Base-by-base conservation (phyloP, 2,329 filamentous ascomycete species). In the Alternaria arbusti region DNA sequence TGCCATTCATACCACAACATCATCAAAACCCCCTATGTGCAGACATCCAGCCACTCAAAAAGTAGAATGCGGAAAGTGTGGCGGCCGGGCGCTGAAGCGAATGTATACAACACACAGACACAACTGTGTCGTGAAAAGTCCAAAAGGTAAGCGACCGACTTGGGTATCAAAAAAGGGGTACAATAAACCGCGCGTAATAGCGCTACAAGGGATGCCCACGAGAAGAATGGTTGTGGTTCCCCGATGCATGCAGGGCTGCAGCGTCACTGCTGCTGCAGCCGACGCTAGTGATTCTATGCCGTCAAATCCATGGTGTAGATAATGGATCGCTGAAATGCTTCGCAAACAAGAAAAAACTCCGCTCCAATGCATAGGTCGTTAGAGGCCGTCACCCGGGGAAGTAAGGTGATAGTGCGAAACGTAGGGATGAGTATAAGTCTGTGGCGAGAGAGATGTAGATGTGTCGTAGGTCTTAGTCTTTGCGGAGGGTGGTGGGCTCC, bases 311-410 rank as follows among this genome's bases (percentile, higher is more conserved):
- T 54, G 43, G 43, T 49, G 36, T 36, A 43, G 13, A 49, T 56
- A 65, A 68, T 69, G 64, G 68, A 61, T 71, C 74, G 74, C 76
- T 78, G 71, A 70, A 79, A 78, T 78, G 75, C 76, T 77, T 66
- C 69, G 70, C 61, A 68, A 73, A 73, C 59, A 71, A 71, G 69
- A 76, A 78, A 78, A 40, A 77, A 75, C 74, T 75, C 74, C 66
- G 71, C 60, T 65, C 59, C 66, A 69, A 79, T 79, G 77, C 77
- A 77, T 79, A 66, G 76, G 64, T 79, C 77, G 67, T 40, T 79
- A 78, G 70, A 71, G 70, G 70, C 73, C 70, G 73, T 76, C 65
- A 72, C 69, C 71, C 51, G 54, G 49, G 30, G 64, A 51, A 45
- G 49, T 60, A 52, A 60, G 67, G 68, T 68, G 66, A 64, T 65